Conservation (phyloP, 2,329 filamentous ascomycete genomes). For the Pseudogymnoascus sp. region DNA sequence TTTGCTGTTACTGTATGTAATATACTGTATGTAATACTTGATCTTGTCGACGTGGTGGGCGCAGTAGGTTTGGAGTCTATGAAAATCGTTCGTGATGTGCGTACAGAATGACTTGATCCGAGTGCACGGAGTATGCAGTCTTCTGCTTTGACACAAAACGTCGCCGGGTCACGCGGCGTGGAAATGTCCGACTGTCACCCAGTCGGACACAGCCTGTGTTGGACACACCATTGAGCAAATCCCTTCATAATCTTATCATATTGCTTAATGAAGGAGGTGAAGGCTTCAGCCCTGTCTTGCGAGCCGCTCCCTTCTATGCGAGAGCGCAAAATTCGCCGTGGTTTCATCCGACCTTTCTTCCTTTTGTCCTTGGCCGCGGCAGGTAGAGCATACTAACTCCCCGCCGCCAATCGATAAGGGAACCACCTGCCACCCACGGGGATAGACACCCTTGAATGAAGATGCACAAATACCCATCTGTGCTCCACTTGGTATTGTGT, state of each 20-base stretch:
- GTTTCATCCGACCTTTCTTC: conserved; percentile 1
- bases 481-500: conserved; percentile 1
- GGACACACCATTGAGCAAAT: neutral
- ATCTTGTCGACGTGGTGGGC: neutral
- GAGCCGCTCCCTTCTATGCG: neutral
- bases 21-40: neutral
- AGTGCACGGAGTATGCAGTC: neutral
- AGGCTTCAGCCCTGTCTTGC: neutral
- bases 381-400: neutral
- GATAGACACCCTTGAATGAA: neutral
- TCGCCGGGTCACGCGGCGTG: neutral
- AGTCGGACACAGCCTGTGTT: neutral
- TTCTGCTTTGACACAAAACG: neutral
- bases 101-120: neutral
- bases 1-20: neutral
- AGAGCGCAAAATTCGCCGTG: neutral
- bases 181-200: neutral
- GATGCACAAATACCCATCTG: neutral
- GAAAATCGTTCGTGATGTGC: neutral
- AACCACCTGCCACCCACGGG: too few species aligned
- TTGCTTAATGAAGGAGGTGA: neutral
- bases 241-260: conserved; percentile 2
- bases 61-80: neutral
- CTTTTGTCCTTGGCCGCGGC: neutral
- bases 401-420: neutral